Base-by-base conservation (phyloP, 2,329 filamentous ascomycete species). In the Aspergillus sp. region DNA sequence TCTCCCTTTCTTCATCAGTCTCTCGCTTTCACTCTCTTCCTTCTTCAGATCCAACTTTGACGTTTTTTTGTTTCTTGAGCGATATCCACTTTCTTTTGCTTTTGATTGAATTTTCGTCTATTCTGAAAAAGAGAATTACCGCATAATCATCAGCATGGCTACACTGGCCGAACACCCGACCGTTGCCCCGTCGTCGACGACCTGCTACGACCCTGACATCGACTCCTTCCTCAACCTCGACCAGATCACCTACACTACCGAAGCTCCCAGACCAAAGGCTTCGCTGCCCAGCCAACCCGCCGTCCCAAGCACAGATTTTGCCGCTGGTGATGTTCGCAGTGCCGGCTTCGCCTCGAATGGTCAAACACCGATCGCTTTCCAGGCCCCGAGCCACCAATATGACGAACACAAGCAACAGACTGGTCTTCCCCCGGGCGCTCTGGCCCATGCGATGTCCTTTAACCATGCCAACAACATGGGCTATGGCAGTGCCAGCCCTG, bases 401-500 rank as follows among this genome's bases (percentile, higher is more conserved):
- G 88, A 90, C 62, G 83, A 88, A 64, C 94, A 96, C 75, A 88
- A 89, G 73, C 93, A 98, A 67, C 90, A 96, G 74, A 96, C 93
- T 3, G 90, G 90, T 54, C 83, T 96, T 25, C 88, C 93, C 0
- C 85, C 88, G 1, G 90, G 90, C 53, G 90, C 89, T 45, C 75
- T 93, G 53, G 83, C 85, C 38, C 87, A 82, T 68, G 86, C 90
- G 10, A 80, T 93, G 63, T 86, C 87, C 32, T 80, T 93, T 60
- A 90, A 87, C 67, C 78, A 86, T 62, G 72, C 70, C 54, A 78
- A 56, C 42, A 62, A 64, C 4, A 66, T 73, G 56, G 59, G 64
- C 30, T 70, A 68, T 52, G 62, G 60, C 44, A 62, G 61, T 27
- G 60, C 60, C 25, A 65, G 61, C 47, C 63, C 63, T 33, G 66